Conservation (phyloP, 2,329 filamentous ascomycete species). For the Xylaria sp. region DNA sequence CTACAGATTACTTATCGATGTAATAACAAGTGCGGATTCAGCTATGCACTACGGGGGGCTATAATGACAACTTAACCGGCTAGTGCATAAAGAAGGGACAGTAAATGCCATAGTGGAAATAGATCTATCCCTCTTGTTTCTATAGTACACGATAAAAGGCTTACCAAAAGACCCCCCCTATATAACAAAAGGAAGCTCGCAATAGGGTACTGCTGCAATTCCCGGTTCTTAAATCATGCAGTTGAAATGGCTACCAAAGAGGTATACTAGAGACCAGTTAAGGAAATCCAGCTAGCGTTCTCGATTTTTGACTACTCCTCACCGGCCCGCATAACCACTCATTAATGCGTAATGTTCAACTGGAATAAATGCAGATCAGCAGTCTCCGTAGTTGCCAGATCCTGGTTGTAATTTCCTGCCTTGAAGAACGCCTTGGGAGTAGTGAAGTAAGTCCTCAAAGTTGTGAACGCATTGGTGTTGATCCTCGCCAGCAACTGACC, state of each 20-base stretch:
- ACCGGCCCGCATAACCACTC: background rate
- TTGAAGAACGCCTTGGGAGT: conserved; percentile 33
- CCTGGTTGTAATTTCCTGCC: conserved; percentile 34
- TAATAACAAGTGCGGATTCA: no score
- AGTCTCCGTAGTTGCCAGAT: conserved; percentile 30
- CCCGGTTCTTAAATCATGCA: no score
- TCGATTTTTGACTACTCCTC: background rate
- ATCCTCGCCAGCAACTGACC: conserved; percentile 27
- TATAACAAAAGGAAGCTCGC: no score
- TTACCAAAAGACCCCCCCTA: no score
- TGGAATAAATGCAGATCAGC: conserved; percentile 33
- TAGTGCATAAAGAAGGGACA: no score
- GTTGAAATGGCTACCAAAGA: background rate
- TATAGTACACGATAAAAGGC: no score
- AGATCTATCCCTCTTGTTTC: no score
- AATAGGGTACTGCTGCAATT: no score
- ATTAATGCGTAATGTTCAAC: conserved; percentile 32
- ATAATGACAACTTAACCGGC: no score
- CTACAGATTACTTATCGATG: no score
- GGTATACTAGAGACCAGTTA: background rate
- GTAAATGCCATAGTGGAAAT: no score
- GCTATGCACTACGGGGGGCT: no score
- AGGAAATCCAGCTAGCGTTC: background rate
- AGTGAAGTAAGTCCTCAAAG: conserved; percentile 31
- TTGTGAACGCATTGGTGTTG: conserved; percentile 29